Evolutionary conservation across 306 rosid genomes (phyloP), one percentile per base, ranked within the genome.

Genomic region (Pachyrhizus erosus): DNA sequence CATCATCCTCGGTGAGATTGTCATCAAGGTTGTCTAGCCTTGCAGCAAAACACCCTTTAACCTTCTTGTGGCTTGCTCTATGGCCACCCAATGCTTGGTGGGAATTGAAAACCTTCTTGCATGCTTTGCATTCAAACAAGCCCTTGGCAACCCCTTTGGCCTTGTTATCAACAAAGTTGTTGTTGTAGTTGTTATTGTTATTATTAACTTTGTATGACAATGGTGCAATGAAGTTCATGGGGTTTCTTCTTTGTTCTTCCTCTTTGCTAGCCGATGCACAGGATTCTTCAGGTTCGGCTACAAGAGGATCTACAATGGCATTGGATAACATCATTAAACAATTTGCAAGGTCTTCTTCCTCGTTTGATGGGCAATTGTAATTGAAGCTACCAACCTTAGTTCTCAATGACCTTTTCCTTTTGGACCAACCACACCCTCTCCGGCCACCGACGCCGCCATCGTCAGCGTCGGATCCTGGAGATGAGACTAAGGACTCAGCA

Each of bases 41-140:
- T 12, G 99, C 92, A 0, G 98, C 99, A n/a, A 91, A 96, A 77
- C 99, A 96, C 0, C 99, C 99, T 40, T 96, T 96, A 33, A 96
- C 99, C 34, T 96, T 96, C 81, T 96, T 96, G 82, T 96, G 98
- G 88, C 98, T 92, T 0, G 99, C 99, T 70, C 99, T 88, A 15
- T 96, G 99, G 3, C 99, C 99, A 0, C 99, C 99, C 45, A 96
- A 86, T 9, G 99, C 99, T 83, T 96, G 99, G 65, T 96, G 99
- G 4, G 99, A 96, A 68, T 91, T 93, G 88, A 96, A 96, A 0
- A 96, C 97, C 73, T 96, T 93, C 82, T 93, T 93, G 83, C 99
- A 93, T 17, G 99, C 97, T 88, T 92, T 96, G 82, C 98, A 96
- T 85, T 96, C 98, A 43, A 93, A 96, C 85, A 90, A 65, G 0